Evolutionary conservation across 169 alveolate genomes (phyloP).

Genomic region (Cyclospora cayetanensis): DNA sequence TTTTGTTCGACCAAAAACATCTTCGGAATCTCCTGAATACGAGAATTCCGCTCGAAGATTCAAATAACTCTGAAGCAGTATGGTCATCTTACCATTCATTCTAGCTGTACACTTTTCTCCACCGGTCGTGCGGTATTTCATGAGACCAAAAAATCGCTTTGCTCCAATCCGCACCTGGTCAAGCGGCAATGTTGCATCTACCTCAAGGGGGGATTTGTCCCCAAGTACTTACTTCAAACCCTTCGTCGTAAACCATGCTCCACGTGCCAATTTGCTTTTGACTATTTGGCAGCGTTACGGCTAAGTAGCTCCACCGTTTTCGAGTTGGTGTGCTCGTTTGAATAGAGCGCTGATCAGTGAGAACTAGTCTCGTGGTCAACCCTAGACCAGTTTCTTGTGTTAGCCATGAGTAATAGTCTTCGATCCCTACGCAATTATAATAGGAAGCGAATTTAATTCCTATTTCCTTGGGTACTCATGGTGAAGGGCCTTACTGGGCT

Average conservation of each 20-base stretch:
- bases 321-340: neutral
- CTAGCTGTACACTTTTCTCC: slow-evolving; percentile 66
- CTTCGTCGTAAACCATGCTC: slow-evolving; percentile 89
- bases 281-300: slow-evolving; percentile 56
- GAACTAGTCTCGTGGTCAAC: slow-evolving; percentile 1
- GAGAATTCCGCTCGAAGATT: neutral
- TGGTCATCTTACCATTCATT: slow-evolving; percentile 35
- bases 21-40: slow-evolving; percentile 77
- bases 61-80: neutral
- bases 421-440: neutral
- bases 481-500: slow-evolving; percentile 6
- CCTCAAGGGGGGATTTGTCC: neutral
- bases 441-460: neutral
- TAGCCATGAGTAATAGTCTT: slow-evolving; percentile 47
- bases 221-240: slow-evolving; percentile 78
- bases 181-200: neutral
- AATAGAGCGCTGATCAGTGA: neutral
- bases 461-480: neutral
- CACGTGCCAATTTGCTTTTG: slow-evolving; percentile 71
- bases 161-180: slow-evolving; percentile 35
- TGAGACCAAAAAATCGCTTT: slow-evolving; percentile 52
- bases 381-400: neutral
- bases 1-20: slow-evolving; percentile 72
- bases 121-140: slow-evolving; percentile 72
- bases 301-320: slow-evolving; percentile 53